These are phyloP conservation scores for Onygenales sp. DNA, from an alignment of 2,329 filamentous ascomycete genomes.

Conservation along the genomic window DNA sequence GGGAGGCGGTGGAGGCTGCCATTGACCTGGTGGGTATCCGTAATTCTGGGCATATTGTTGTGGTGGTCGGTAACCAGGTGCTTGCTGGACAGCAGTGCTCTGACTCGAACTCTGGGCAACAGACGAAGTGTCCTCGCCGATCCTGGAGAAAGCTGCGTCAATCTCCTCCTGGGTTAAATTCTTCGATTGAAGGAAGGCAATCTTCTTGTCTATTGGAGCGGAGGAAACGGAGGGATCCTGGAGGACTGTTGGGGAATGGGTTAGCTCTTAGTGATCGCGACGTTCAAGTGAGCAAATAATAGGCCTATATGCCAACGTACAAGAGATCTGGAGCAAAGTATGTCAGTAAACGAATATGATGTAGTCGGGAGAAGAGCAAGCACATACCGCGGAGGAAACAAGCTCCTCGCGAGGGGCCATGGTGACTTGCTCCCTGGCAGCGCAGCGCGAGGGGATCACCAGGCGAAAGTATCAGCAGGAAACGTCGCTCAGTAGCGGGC, in stretches of 20 bases:
- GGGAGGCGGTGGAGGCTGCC: constrained; percentile 42
- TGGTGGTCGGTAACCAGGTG: constrained; percentile 28
- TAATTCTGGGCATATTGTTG: constrained; percentile 35
- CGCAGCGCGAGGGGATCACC: background rate
- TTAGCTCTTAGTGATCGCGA: background rate
- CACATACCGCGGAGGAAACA: constrained; percentile 66
- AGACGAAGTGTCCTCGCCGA: constrained; percentile 41
- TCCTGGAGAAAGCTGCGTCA: constrained; percentile 68
- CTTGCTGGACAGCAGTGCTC: constrained; percentile 37
- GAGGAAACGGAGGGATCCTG: constrained; percentile 86
- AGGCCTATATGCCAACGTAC: constrained; percentile 29
- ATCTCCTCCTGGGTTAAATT: constrained; percentile 96
- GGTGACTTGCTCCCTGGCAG: constrained; percentile 34
- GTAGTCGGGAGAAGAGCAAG: constrained; percentile 12
- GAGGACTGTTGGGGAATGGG: constrained; percentile 53
- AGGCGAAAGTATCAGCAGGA: background rate
- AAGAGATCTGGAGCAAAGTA: constrained; percentile 36
- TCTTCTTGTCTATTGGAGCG: constrained; percentile 83
- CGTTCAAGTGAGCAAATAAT: background rate
- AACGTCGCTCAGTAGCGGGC: background rate
- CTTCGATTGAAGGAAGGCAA: constrained; percentile 90
- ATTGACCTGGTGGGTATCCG: constrained; percentile 42
- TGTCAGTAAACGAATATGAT: constrained; percentile 20
- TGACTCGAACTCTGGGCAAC: constrained; percentile 37
- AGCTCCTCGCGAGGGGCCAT: constrained; percentile 84